These are phyloP conservation scores for Spiraea crenata DNA, from an alignment of 331 rosid genomes.

Conservation along the genomic window DNA sequence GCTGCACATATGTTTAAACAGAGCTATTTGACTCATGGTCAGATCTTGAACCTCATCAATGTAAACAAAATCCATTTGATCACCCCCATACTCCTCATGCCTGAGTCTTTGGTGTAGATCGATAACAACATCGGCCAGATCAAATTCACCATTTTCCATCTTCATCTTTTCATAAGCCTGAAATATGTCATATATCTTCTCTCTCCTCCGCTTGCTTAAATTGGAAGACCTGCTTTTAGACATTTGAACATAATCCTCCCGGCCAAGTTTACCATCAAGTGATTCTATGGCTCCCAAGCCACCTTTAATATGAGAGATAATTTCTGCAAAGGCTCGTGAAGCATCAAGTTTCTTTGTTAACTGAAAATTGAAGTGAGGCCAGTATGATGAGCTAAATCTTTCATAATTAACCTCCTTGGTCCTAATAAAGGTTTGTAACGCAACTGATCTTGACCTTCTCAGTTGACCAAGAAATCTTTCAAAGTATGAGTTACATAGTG, in stretches of 20 bases:
- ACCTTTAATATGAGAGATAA: slow-evolving; percentile 69
- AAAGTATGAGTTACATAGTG: slow-evolving; percentile 56
- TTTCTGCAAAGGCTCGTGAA: slow-evolving; percentile 53
- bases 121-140: slow-evolving; percentile 61
- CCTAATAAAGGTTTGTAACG: slow-evolving; percentile 43
- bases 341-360: slow-evolving; percentile 46
- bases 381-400: slow-evolving; percentile 47
- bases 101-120: slow-evolving; percentile 54
- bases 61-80: slow-evolving; percentile 48
- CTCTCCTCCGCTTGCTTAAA: slow-evolving; percentile 36
- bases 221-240: slow-evolving; percentile 40
- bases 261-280: slow-evolving; percentile 44
- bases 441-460: slow-evolving; percentile 36
- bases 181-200: slow-evolving; percentile 43
- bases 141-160: slow-evolving; percentile 51
- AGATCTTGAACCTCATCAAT: slow-evolving; percentile 76
- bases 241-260: slow-evolving; percentile 39
- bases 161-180: slow-evolving; percentile 58
- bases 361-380: slow-evolving; percentile 55
- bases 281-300: slow-evolving; percentile 26
- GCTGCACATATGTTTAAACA: slow-evolving; percentile 58
- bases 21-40: slow-evolving; percentile 59
- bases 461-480: slow-evolving; percentile 40
- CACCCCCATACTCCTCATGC: slow-evolving; percentile 41
- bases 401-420: slow-evolving; percentile 58